Percentiles rank a stretch among this genome's conserved stretches.
Conservation (phyloP, 805 yeast genomes). For the Saccharomycopsis amapae region DNA sequence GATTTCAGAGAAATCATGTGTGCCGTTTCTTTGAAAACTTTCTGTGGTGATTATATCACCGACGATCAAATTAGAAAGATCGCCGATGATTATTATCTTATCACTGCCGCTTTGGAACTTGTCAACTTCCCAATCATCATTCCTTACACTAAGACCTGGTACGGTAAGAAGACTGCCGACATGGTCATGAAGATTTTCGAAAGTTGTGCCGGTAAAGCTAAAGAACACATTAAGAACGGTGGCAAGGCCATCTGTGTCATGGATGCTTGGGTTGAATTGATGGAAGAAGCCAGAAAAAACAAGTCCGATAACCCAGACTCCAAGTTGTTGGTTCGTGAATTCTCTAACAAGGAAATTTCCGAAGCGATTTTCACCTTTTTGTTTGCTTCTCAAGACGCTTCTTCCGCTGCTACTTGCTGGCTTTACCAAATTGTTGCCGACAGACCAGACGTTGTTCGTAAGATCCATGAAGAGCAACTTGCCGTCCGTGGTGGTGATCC, state of each 20-base stretch:
- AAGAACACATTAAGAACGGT: slow-evolving; percentile 67
- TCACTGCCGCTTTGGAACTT: slow-evolving; percentile 93
- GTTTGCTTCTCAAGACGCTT: slow-evolving; percentile 97
- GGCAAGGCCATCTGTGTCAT: slow-evolving; percentile 81
- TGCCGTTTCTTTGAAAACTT: slow-evolving; percentile 85
- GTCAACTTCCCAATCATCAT: slow-evolving; percentile 96
- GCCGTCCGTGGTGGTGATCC: slow-evolving; percentile 75
- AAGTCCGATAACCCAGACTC: slow-evolving; percentile 45
- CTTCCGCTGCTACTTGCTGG: slow-evolving; percentile 97
- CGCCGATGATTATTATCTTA: slow-evolving; percentile 86
- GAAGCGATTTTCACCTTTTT: slow-evolving; percentile 95
- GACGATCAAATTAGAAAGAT: slow-evolving; percentile 82
- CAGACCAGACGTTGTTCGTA: slow-evolving; percentile 81
- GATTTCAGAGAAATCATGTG: slow-evolving; percentile 95
- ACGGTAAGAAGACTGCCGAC: slow-evolving; percentile 90
- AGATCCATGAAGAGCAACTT: slow-evolving; percentile 89
- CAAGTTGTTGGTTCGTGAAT: slow-evolving; percentile 65
- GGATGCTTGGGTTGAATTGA: slow-evolving; percentile 90
- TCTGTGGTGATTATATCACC: slow-evolving; percentile 92
- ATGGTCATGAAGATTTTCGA: slow-evolving; percentile 90
- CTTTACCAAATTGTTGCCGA: slow-evolving; percentile 93
- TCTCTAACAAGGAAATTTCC: slow-evolving; percentile 84
- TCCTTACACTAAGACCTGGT: slow-evolving; percentile 97
- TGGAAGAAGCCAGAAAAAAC: slow-evolving; percentile 53
- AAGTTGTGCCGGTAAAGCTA: slow-evolving; percentile 81